Conservation (phyloP, 2,329 filamentous ascomycete species). For the Thelonectria blattea region DNA sequence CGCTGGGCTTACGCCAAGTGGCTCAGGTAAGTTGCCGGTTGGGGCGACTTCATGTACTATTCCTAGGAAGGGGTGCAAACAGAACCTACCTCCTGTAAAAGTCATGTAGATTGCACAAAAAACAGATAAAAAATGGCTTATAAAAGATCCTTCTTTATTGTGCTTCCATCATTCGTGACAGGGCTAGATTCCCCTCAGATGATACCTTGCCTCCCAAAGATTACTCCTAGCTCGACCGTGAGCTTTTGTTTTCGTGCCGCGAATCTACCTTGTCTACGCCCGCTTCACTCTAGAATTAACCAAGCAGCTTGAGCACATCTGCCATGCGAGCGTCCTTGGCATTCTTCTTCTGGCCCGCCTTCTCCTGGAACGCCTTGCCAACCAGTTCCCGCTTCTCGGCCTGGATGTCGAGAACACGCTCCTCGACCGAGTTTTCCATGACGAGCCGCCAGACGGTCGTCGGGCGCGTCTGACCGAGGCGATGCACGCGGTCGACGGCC, state of each 20-base stretch:
- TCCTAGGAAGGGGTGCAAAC: conserved; percentile 18
- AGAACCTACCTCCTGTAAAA: conserved; percentile 19
- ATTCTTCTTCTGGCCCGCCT: conserved; percentile 55
- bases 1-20: conserved; percentile 89
- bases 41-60: conserved; percentile 26
- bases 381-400: conserved; percentile 79
- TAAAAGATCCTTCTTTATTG: background rate
- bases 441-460: conserved; percentile 83
- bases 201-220: background rate
- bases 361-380: conserved; percentile 80
- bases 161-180: background rate
- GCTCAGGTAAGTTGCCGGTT: conserved; percentile 50
- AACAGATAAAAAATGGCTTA: conserved; percentile 17
- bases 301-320: conserved; percentile 58
- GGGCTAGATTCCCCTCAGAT: background rate
- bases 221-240: background rate
- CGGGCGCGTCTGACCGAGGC: conserved; percentile 79
- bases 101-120: conserved; percentile 29
- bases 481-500: conserved; percentile 85
- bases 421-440: conserved; percentile 81
- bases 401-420: conserved; percentile 80
- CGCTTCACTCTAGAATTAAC: conserved; percentile 25
- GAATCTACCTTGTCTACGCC: background rate
- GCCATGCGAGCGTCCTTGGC: conserved; percentile 64
- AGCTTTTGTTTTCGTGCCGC: too few relatives aligned